phyloP scores from a whole-genome alignment of 345 rosid genomes.

The Moricandia moricandioides region DNA sequence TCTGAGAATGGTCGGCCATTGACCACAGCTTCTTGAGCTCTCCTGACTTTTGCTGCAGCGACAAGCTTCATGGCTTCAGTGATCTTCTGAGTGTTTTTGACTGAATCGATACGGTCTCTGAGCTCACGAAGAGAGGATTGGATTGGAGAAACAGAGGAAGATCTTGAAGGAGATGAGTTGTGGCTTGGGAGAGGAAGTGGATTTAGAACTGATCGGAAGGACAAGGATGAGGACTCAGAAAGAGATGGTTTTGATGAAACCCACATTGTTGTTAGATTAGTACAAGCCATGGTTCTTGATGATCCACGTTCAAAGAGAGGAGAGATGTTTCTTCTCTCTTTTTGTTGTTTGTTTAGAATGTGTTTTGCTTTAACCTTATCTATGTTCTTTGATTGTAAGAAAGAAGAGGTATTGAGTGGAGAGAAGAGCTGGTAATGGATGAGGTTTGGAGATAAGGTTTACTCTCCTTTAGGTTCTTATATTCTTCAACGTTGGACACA shows the following conservation, averaged over 20 bases:
- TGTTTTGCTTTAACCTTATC: constrained; percentile 42
- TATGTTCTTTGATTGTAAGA: constrained; percentile 27
- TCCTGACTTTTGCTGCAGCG: constrained; percentile 92
- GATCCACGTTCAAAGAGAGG: not conserved
- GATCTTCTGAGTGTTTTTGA: constrained; percentile 94
- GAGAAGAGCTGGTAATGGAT: constrained; percentile 53
- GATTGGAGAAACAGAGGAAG: constrained; percentile 52
- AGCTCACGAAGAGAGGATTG: constrained; percentile 86
- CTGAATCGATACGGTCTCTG: constrained; percentile 69
- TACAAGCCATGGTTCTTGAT: constrained; percentile 57
- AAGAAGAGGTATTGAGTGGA: constrained; percentile 29
- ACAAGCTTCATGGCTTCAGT: constrained; percentile 99
- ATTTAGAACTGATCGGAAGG: constrained; percentile 62
- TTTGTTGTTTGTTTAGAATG: not conserved
- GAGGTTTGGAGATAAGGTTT: constrained; percentile 75
- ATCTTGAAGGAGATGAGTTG: constrained; percentile 44
- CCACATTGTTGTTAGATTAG: constrained; percentile 82
- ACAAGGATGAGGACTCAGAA: constrained; percentile 69
- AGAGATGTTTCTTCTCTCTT: not conserved
- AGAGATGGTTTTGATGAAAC: constrained; percentile 72
- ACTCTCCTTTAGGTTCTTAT: constrained; percentile 36
- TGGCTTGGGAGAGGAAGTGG: constrained; percentile 56
- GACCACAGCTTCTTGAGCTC: constrained; percentile 97
- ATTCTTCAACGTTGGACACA: constrained; percentile 27
- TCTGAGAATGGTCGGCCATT: constrained; percentile 89